Evolutionary conservation across 352 stramenopile species (phyloP).

Genomic region (Pythium plurisporium): DNA sequence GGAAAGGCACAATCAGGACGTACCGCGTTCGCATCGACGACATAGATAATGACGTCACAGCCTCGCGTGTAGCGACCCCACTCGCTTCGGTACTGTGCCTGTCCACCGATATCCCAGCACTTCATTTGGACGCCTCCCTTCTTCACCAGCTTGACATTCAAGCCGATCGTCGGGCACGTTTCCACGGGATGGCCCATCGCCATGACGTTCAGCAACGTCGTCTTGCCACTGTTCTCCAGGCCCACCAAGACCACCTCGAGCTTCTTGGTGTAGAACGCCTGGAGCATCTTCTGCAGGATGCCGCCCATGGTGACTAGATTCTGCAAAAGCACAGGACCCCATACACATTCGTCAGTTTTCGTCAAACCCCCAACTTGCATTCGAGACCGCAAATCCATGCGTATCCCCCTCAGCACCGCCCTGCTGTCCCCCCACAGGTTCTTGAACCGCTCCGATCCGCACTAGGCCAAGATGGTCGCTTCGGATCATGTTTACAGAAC

Average conservation of each 20-base stretch:
- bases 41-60: slow-evolving; percentile 99
- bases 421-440: too few species aligned
- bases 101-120: slow-evolving; percentile 98
- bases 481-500: too few species aligned
- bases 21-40: slow-evolving; percentile 96
- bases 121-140: slow-evolving; percentile 97
- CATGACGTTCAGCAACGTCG: slow-evolving; percentile 95
- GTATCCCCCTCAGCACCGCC: too few species aligned
- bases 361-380: neutral
- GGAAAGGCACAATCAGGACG: slow-evolving; percentile 8
- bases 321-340: neutral
- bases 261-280: slow-evolving; percentile 97
- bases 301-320: slow-evolving; percentile 76
- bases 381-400: too few species aligned
- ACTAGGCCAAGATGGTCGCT: too few species aligned
- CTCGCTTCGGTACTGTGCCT: slow-evolving; percentile 95
- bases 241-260: slow-evolving; percentile 96
- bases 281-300: slow-evolving; percentile 93
- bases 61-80: slow-evolving; percentile 94
- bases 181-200: slow-evolving; percentile 94
- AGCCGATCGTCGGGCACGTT: slow-evolving; percentile 95
- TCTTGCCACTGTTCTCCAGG: slow-evolving; percentile 97
- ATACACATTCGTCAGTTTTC: slow-evolving; percentile 5
- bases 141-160: slow-evolving; percentile 97
- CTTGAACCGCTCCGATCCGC: too few species aligned